phyloP scores from a whole-genome alignment of 768 basidiomycete genomes.

The Mycena galericulata region DNA sequence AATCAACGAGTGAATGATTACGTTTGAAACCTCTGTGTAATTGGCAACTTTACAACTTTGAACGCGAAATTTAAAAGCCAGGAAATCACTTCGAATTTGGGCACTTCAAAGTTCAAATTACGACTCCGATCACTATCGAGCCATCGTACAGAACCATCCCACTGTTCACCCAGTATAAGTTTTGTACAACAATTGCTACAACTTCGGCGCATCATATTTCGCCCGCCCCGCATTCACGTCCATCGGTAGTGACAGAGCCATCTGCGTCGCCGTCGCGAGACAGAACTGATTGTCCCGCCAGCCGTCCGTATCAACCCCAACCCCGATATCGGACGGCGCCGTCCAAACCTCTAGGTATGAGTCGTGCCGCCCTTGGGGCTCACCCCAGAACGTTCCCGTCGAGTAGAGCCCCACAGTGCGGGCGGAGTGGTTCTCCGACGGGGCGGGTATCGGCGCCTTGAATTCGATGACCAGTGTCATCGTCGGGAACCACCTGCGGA shows the following conservation, averaged over 20 bases:
- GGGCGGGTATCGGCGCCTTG: slow-evolving; percentile 66
- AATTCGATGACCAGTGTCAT: slow-evolving; percentile 72
- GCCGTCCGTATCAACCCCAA: slow-evolving; percentile 52
- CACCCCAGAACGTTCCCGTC: slow-evolving; percentile 61
- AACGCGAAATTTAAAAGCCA: no score
- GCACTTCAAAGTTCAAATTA: no score
- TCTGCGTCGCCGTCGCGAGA: slow-evolving; percentile 70
- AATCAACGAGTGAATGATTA: no score
- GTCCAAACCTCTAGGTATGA: slow-evolving; percentile 74
- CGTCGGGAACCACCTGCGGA: slow-evolving; percentile 71
- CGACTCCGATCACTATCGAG: no score
- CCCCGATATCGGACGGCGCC: slow-evolving; percentile 66
- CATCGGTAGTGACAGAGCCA: slow-evolving; percentile 63
- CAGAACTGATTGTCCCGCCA: slow-evolving; percentile 78
- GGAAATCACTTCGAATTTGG: no score
- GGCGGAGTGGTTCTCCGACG: slow-evolving; percentile 53
- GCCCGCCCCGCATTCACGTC: slow-evolving; percentile 47
- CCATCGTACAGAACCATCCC: no score
- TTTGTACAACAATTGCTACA: slow-evolving; percentile 5
- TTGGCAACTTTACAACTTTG: no score
- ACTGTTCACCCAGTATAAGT: no score
- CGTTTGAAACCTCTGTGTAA: no score
- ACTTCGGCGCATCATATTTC: slow-evolving; percentile 18
- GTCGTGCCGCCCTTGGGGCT: slow-evolving; percentile 70
- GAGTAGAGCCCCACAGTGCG: slow-evolving; percentile 72